Conservation (phyloP, 805 yeast genomes). For the Jamesozyma rosinii region DNA sequence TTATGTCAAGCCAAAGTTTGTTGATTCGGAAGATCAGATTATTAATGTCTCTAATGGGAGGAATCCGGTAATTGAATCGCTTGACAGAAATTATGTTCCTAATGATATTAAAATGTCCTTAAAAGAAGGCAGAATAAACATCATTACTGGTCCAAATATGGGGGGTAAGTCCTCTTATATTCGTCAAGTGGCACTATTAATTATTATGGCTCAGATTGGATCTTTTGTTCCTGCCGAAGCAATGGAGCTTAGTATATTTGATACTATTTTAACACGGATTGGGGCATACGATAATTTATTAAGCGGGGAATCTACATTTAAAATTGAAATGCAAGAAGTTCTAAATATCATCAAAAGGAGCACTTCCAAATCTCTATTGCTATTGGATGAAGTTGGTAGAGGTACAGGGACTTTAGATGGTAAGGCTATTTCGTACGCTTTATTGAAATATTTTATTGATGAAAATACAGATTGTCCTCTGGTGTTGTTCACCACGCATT, state of each 20-base stretch:
- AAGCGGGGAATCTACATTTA: conserved; percentile 73
- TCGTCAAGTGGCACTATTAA: conserved; percentile 41
- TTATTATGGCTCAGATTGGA: conserved; percentile 51
- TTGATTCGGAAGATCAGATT: conserved; percentile 29
- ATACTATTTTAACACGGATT: conserved; percentile 51
- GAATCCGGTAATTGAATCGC: conserved; percentile 56
- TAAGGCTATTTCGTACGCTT: conserved; percentile 66
- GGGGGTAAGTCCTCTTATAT: conserved; percentile 55
- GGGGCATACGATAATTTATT: conserved; percentile 77
- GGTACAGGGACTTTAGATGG: conserved; percentile 84
- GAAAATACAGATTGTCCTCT: conserved; percentile 37
- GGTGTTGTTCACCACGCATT: conserved; percentile 77
- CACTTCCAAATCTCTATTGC: conserved; percentile 66
- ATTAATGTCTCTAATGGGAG: conserved; percentile 49
- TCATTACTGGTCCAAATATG: conserved; percentile 60
- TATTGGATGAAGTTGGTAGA: conserved; percentile 92
- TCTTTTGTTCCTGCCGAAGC: conserved; percentile 40
- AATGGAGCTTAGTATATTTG: conserved; percentile 59
- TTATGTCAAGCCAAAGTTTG: conserved; percentile 44
- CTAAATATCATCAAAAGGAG: conserved; percentile 78
- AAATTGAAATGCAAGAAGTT: conserved; percentile 94
- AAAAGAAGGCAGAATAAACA: conserved; percentile 42
- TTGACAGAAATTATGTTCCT: conserved; percentile 47
- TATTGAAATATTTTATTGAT: conserved; percentile 48
- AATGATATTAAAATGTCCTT: conserved; percentile 49